Percentiles rank a stretch among this genome's conserved stretches.
phyloP scores from a whole-genome alignment of 192 early-diverging fungal genomes.

The Podila epigama region DNA sequence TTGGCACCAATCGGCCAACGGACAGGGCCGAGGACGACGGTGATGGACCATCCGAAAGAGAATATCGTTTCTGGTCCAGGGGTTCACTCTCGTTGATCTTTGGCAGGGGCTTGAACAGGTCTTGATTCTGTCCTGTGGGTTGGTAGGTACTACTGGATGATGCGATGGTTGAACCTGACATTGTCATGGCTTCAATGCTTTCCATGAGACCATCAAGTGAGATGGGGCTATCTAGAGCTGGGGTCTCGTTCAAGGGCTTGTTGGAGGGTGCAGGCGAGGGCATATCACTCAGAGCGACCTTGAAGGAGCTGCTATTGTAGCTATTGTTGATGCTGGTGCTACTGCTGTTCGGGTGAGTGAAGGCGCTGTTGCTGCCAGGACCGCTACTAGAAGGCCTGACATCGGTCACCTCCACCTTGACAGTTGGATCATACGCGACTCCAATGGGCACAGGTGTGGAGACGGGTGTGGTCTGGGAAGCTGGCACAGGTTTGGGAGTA shows the following conservation, averaged over 20 bases:
- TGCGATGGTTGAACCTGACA: not conserved
- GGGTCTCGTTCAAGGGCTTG: not conserved
- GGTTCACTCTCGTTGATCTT: conserved; percentile 9
- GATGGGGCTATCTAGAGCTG: conserved; percentile 18
- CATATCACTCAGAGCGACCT: conserved; percentile 24
- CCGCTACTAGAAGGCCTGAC: conserved; percentile 7
- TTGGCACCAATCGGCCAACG: conserved; percentile 14
- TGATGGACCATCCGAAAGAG: conserved; percentile 25
- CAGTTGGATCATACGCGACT: conserved; percentile 19
- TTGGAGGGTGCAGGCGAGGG: conserved; percentile 2
- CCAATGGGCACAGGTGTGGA: not conserved
- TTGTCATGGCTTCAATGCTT: conserved; percentile 44
- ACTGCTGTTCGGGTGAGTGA: too few species aligned
- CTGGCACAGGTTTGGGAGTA: not conserved
- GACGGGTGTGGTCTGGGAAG: conserved; percentile 8
- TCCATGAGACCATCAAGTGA: conserved; percentile 42
- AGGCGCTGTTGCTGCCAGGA: too few species aligned
- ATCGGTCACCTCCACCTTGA: conserved; percentile 34
- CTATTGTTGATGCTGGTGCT: not conserved
- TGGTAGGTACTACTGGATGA: not conserved
- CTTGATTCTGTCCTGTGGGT: not conserved
- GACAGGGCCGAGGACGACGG: conserved; percentile 16
- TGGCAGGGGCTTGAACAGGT: conserved; percentile 35
- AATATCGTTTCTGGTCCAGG: conserved; percentile 31
- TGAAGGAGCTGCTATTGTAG: conserved; percentile 5